phyloP scores from a whole-genome alignment of 2,329 filamentous ascomycete genomes.

The Nemania sp. region DNA sequence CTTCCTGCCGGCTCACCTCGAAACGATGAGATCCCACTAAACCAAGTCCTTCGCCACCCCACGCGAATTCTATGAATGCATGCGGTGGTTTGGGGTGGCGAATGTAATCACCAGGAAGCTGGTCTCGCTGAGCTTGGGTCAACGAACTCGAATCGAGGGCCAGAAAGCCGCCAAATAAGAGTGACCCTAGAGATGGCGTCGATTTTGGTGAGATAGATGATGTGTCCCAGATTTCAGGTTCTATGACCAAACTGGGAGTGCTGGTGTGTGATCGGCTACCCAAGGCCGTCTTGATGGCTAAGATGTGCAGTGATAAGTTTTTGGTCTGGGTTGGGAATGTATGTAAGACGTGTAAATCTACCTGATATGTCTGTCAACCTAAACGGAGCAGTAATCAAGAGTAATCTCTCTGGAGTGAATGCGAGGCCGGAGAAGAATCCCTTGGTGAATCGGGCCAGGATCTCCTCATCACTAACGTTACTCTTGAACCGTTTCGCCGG shows the following conservation, averaged over 20 bases:
- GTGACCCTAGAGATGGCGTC: slow-evolving; percentile 8
- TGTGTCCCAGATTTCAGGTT: slow-evolving; percentile 4
- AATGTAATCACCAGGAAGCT: slow-evolving; percentile 6
- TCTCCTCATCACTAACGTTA: slow-evolving; percentile 11
- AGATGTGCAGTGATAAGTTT: neutral
- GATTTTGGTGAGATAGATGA: slow-evolving; percentile 10
- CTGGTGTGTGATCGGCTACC: neutral
- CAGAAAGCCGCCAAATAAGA: slow-evolving; percentile 12
- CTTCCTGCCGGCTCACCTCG: slow-evolving; percentile 7
- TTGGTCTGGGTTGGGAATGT: neutral
- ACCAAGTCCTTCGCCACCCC: neutral
- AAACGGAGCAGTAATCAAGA: neutral
- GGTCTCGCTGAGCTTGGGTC: neutral
- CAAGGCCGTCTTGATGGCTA: slow-evolving; percentile 6
- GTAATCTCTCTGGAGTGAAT: slow-evolving; percentile 7
- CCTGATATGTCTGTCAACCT: slow-evolving; percentile 8
- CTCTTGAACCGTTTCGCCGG: neutral
- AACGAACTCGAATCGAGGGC: slow-evolving; percentile 10
- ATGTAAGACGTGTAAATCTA: neutral
- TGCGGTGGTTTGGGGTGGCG: slow-evolving; percentile 8
- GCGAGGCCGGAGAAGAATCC: slow-evolving; percentile 7
- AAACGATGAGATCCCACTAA: slow-evolving; percentile 16
- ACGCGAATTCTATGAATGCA: slow-evolving; percentile 16
- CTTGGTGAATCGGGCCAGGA: slow-evolving; percentile 11
- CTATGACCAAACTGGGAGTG: neutral